Evolutionary conservation across 2,329 filamentous ascomycete species (phyloP).

Genomic region (Neocatenulostroma microsporum): DNA sequence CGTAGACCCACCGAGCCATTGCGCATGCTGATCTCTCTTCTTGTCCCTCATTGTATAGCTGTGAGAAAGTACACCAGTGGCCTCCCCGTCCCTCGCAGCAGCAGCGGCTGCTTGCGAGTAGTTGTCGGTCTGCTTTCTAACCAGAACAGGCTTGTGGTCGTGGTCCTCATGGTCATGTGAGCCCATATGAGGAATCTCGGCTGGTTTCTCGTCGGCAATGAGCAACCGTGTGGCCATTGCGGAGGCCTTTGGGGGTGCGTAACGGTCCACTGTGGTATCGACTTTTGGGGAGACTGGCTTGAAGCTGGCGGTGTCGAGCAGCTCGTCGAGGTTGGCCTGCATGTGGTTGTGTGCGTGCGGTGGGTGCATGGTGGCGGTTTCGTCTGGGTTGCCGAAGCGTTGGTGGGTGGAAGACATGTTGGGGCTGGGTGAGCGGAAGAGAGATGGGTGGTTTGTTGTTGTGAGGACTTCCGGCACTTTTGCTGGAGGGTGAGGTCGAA

Average conservation of each 20-base stretch:
- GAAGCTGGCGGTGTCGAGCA: neutral
- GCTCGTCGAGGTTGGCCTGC: no score
- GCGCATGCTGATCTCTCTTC: constrained; percentile 25
- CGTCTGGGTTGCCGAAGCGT: constrained; percentile 9
- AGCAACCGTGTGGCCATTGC: constrained; percentile 15
- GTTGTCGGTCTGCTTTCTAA: constrained; percentile 20
- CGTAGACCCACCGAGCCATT: constrained; percentile 15
- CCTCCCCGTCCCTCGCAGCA: constrained; percentile 9
- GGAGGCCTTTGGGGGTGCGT: constrained; percentile 3
- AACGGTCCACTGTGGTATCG: neutral
- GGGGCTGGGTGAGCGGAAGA: constrained; percentile 6
- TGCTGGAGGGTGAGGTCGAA: neutral
- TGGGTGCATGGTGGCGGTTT: constrained; percentile 17
- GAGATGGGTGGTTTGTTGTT: constrained; percentile 6
- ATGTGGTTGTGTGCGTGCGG: no score
- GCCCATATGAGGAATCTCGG: constrained; percentile 11
- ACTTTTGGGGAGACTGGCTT: neutral
- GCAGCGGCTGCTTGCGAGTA: constrained; percentile 22
- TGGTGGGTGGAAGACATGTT: constrained; percentile 15
- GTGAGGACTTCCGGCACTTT: constrained; percentile 2
- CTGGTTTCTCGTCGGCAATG: constrained; percentile 13
- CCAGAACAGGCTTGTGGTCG: constrained; percentile 7
- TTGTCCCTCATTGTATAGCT: constrained; percentile 26
- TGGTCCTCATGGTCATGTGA: constrained; percentile 12
- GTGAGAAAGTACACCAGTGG: constrained; percentile 5